These are phyloP conservation scores for Actinidia polygama DNA, from an alignment of 179 eudicot genomes.

Conservation along the genomic window DNA sequence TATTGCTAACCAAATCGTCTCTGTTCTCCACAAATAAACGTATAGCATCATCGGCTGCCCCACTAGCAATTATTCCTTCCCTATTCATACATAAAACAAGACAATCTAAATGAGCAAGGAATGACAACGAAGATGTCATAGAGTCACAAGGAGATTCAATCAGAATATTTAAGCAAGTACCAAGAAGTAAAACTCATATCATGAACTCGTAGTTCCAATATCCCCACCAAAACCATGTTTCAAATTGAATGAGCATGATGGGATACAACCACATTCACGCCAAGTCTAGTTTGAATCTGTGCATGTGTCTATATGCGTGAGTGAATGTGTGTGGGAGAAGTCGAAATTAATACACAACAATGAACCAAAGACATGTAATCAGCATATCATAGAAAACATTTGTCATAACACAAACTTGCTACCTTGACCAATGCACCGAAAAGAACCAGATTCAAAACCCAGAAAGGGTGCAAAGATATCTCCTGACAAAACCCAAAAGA, in stretches of 20 bases:
- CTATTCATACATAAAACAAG: slow-evolving; percentile 36
- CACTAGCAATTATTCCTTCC: slow-evolving; percentile 85
- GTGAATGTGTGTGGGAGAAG: not conserved
- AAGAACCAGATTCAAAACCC: slow-evolving; percentile 93
- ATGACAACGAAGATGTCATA: not conserved
- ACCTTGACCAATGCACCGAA: slow-evolving; percentile 97
- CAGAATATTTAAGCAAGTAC: not conserved
- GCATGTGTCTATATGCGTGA: not conserved
- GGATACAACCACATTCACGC: not conserved
- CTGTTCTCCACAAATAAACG: slow-evolving; percentile 77
- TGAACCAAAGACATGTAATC: not conserved
- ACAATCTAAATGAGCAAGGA: slow-evolving; percentile 5
- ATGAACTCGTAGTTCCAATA: not conserved
- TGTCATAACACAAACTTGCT: not conserved
- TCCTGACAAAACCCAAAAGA: slow-evolving; percentile 55
- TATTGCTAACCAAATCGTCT: slow-evolving; percentile 52
- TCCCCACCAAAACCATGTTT: slow-evolving; percentile 4
- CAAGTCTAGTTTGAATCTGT: not conserved
- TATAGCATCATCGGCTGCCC: slow-evolving; percentile 95
- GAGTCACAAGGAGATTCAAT: not conserved
- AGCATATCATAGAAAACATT: not conserved
- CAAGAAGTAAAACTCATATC: not conserved
- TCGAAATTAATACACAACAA: slow-evolving; percentile 5
- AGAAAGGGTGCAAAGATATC: slow-evolving; percentile 78
- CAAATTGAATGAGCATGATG: not conserved